Evolutionary conservation across 2,329 filamentous ascomycete species (phyloP).

Genomic region (Periconia sp.): DNA sequence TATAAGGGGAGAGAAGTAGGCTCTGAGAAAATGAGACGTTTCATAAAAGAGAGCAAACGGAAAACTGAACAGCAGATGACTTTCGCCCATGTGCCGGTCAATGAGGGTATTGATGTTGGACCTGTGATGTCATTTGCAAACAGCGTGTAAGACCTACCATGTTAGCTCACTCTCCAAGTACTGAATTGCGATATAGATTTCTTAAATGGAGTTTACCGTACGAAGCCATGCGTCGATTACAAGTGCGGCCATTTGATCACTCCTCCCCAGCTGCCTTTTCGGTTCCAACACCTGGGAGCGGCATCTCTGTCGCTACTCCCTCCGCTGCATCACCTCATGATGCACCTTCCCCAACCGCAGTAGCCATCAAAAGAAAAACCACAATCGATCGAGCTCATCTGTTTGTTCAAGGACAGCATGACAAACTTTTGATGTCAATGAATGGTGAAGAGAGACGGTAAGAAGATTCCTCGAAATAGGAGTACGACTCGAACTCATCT

Average conservation of each 20-base stretch:
- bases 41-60: conserved; percentile 20
- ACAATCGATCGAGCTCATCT: conserved; percentile 25
- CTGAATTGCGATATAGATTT: conserved; percentile 14
- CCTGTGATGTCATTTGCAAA: conserved; percentile 12
- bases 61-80: conserved; percentile 5
- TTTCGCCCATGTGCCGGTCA: not conserved
- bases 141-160: conserved; percentile 14
- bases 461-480: not conserved
- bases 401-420: conserved; percentile 28
- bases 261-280: conserved; percentile 12
- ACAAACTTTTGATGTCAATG: conserved; percentile 26
- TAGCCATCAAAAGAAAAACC: conserved; percentile 13
- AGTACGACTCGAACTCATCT: conserved; percentile 1
- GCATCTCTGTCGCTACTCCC: conserved; percentile 22
- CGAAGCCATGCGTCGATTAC: conserved; percentile 8
- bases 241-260: conserved; percentile 9
- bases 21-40: conserved; percentile 24
- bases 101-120: not conserved
- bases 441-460: conserved; percentile 23
- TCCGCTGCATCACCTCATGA: conserved; percentile 16
- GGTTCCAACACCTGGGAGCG: conserved; percentile 21
- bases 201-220: conserved; percentile 33
- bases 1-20: conserved; percentile 29
- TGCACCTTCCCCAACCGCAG: conserved; percentile 24
- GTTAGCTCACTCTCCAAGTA: no score